Evolutionary conservation across 2,329 filamentous ascomycete genomes (phyloP).

Genomic region (Ophiosphaerella herpotricha): DNA sequence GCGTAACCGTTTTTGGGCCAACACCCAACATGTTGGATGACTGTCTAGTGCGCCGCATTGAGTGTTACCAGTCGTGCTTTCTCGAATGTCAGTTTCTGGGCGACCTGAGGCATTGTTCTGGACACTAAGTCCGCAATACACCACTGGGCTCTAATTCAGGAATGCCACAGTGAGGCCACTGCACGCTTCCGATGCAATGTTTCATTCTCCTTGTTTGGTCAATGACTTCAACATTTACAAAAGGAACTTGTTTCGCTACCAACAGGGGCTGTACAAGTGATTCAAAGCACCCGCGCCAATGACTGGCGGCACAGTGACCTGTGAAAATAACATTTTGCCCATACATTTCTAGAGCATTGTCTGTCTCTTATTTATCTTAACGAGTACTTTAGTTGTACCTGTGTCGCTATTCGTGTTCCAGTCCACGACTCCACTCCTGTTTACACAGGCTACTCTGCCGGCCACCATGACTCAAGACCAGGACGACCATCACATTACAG

Average conservation of each 20-base stretch:
- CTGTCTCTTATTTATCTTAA: no score
- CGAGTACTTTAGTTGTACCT: no score
- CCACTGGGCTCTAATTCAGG: not conserved
- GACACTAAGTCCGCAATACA: not conserved
- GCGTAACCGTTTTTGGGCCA: slow-evolving; percentile 5
- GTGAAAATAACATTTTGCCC: no score
- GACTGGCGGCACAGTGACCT: no score
- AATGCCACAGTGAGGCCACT: not conserved
- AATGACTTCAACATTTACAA: not conserved
- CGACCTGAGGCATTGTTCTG: slow-evolving; percentile 1
- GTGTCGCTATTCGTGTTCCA: no score
- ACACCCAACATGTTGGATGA: slow-evolving; percentile 1
- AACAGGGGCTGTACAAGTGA: no score
- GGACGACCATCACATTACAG: not conserved
- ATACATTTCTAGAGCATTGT: no score
- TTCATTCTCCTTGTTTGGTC: not conserved
- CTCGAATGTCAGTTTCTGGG: slow-evolving; percentile 1
- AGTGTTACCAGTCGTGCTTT: slow-evolving; percentile 11
- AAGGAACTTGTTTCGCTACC: not conserved
- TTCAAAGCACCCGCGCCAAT: no score
- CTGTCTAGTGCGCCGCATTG: slow-evolving; percentile 9
- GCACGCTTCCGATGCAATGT: not conserved
- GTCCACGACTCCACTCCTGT: no score
- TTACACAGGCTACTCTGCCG: no score
- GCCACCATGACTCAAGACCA: no score